These are phyloP conservation scores for Ammopiptanthus mongolicus DNA, from an alignment of 306 rosid species.

Conservation along the genomic window DNA sequence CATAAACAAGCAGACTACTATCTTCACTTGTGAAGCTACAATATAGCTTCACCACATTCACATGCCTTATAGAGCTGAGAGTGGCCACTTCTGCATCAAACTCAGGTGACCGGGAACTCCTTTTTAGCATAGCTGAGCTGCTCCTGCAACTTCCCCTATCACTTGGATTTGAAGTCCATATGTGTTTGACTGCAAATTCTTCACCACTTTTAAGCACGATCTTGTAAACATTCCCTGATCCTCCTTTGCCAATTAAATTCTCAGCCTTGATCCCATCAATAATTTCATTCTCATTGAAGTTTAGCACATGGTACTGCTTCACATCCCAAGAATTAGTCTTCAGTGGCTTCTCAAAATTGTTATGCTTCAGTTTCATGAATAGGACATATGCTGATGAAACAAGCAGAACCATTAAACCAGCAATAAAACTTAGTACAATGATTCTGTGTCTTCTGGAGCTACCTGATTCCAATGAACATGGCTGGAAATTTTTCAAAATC, in stretches of 20 bases:
- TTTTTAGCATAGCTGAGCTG: constrained; percentile 55
- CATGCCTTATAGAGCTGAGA: constrained; percentile 80
- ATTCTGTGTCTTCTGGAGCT: constrained; percentile 25
- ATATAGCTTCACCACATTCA: constrained; percentile 84
- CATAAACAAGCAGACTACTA: constrained; percentile 75
- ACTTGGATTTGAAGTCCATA: constrained; percentile 46
- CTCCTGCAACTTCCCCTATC: constrained; percentile 37
- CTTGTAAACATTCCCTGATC: constrained; percentile 85
- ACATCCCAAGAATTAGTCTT: constrained; percentile 61
- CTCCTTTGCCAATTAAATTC: constrained; percentile 80
- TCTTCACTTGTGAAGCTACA: constrained; percentile 93
- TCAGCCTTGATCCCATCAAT: constrained; percentile 51
- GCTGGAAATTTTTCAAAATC: constrained; percentile 30
- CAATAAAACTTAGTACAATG: constrained; percentile 40
- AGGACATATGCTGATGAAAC: constrained; percentile 32
- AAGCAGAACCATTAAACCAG: constrained; percentile 42
- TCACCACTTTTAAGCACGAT: constrained; percentile 49
- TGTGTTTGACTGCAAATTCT: constrained; percentile 77
- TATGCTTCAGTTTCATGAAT: constrained; percentile 39
- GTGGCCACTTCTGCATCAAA: constrained; percentile 84
- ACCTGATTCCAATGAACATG: constrained; percentile 40
- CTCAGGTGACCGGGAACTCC: constrained; percentile 38
- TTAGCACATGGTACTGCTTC: constrained; percentile 59
- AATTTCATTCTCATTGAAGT: constrained; percentile 65
- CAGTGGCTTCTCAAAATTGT: constrained; percentile 29